These are phyloP conservation scores for Monascus ruber DNA, from an alignment of 2,329 filamentous ascomycete genomes.

Conservation along the genomic window DNA sequence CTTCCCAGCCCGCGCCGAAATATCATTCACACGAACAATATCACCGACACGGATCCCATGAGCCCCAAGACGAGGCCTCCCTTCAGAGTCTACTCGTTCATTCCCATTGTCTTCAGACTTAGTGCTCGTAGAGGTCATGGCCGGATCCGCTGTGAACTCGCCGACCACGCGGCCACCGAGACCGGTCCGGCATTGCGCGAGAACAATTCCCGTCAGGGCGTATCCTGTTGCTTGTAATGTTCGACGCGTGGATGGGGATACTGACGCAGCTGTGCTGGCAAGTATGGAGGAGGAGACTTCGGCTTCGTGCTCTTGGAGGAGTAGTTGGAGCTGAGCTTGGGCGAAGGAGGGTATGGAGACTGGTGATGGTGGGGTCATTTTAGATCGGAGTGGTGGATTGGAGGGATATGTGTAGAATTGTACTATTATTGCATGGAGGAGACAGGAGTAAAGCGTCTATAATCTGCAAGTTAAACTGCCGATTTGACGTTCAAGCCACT, in stretches of 20 bases:
- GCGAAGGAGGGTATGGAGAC: conserved; percentile 32
- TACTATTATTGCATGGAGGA: not conserved
- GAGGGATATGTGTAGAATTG: not conserved
- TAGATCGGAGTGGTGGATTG: not conserved
- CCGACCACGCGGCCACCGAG: conserved; percentile 83
- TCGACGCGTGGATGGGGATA: conserved; percentile 32
- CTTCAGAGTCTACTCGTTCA: conserved; percentile 29
- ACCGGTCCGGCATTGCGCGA: conserved; percentile 71
- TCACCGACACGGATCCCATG: conserved; percentile 39
- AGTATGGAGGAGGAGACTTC: conserved; percentile 34
- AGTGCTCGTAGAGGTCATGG: conserved; percentile 39
- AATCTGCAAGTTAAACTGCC: too few species aligned
- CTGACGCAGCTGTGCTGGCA: conserved; percentile 27
- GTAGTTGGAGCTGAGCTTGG: conserved; percentile 30
- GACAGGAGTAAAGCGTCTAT: not conserved
- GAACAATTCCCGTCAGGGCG: conserved; percentile 42
- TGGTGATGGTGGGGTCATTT: conserved; percentile 9
- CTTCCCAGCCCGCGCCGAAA: conserved; percentile 20
- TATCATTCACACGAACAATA: conserved; percentile 34
- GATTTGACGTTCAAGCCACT: too few species aligned
- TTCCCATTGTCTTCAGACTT: conserved; percentile 4
- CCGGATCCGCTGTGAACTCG: conserved; percentile 63
- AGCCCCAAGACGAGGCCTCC: conserved; percentile 28
- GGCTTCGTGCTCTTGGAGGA: conserved; percentile 33
- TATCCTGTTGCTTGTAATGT: conserved; percentile 32